Evolutionary conservation across 768 basidiomycete species (phyloP).

Genomic region (Trametes meyenii): DNA sequence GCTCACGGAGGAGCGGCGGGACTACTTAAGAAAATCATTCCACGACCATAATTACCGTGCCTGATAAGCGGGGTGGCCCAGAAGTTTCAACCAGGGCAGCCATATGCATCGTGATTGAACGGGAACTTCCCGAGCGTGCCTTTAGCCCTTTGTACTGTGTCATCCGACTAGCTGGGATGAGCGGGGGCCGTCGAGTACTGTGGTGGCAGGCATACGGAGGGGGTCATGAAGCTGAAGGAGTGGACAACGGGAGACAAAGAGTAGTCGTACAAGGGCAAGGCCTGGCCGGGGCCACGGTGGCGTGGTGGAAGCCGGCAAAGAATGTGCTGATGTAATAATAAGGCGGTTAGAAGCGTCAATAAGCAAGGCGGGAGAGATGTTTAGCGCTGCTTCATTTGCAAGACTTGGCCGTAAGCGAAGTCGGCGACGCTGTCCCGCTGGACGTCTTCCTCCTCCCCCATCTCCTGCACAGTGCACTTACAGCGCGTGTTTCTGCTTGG

Average conservation of each 20-base stretch:
- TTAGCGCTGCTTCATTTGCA: constrained; percentile 19
- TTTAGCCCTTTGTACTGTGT: background rate
- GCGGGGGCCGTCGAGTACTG: too few relatives aligned
- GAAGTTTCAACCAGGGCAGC: constrained; percentile 6
- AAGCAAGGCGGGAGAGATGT: background rate
- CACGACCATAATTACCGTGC: constrained; percentile 17
- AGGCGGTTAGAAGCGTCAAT: constrained; percentile 9
- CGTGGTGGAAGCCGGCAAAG: constrained; percentile 3
- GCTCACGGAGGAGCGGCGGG: constrained; percentile 1
- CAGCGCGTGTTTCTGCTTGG: constrained; percentile 3
- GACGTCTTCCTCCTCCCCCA: constrained; percentile 14
- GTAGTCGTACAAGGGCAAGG: background rate
- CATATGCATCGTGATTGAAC: background rate
- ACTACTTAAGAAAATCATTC: background rate
- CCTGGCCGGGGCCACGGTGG: constrained; percentile 6
- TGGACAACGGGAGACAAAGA: background rate
- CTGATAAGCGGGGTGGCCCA: constrained; percentile 12
- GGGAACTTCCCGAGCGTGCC: background rate
- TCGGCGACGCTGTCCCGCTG: constrained; percentile 23
- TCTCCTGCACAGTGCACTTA: constrained; percentile 6
- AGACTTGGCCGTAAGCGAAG: constrained; percentile 16
- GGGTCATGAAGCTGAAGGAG: too few relatives aligned
- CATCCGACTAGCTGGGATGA: too few relatives aligned
- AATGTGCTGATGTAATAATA: constrained; percentile 16
- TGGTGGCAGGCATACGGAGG: too few relatives aligned